Evolutionary conservation across 2,329 filamentous ascomycete species (phyloP).

Genomic region (Fusarium nygamai): DNA sequence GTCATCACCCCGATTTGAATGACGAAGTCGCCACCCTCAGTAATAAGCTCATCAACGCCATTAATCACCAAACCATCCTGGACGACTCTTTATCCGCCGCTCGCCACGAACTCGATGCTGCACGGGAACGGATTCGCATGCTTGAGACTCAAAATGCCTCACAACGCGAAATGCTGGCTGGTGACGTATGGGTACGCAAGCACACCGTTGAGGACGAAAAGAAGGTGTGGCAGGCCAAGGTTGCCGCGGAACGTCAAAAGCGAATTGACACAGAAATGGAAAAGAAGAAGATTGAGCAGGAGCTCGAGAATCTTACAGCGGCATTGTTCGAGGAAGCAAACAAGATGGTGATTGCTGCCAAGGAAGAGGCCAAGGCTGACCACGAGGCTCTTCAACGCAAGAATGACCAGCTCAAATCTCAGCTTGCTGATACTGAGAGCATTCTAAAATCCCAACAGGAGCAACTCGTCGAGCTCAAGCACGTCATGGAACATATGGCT

Average conservation of each 20-base stretch:
- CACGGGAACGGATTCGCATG: conserved; percentile 72
- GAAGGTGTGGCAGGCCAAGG: conserved; percentile 63
- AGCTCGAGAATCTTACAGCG: conserved; percentile 88
- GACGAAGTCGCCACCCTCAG: conserved; percentile 89
- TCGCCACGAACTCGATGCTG: conserved; percentile 82
- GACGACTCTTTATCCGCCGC: conserved; percentile 88
- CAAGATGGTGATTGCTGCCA: conserved; percentile 91
- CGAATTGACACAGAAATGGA: conserved; percentile 76
- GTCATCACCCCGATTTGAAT: conserved; percentile 65
- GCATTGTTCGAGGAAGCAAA: conserved; percentile 99
- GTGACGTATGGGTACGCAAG: conserved; percentile 80
- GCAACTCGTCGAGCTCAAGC: conserved; percentile 89
- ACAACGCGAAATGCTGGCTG: conserved; percentile 76
- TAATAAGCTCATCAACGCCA: conserved; percentile 95
- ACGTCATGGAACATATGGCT: conserved; percentile 88
- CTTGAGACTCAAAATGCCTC: conserved; percentile 74
- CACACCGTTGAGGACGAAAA: conserved; percentile 80
- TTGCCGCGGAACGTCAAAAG: conserved; percentile 73
- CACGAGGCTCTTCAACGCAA: conserved; percentile 83
- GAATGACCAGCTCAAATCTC: conserved; percentile 86
- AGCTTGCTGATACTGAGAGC: conserved; percentile 86
- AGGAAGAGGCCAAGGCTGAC: conserved; percentile 87
- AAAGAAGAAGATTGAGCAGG: conserved; percentile 90
- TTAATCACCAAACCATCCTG: conserved; percentile 93
- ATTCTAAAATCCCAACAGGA: conserved; percentile 92